A percentile compares a stretch with the other conserved stretches of the same genome.
phyloP scores from a whole-genome alignment of 2,329 filamentous ascomycete species.

The Bipolaris gigantea region DNA sequence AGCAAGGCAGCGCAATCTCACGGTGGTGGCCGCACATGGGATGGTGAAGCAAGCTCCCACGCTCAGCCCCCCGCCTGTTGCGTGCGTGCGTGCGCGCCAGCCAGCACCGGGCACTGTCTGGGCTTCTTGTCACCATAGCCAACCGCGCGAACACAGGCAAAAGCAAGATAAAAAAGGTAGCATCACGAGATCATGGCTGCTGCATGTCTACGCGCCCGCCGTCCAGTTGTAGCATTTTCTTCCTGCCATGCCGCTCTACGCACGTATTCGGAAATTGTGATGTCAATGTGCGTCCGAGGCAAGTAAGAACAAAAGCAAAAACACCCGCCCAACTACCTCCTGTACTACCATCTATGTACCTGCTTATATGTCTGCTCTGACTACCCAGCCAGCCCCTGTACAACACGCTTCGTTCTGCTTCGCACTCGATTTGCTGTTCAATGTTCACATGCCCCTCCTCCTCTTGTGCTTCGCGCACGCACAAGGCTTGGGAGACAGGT shows the following conservation, averaged over 20 bases:
- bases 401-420: neutral
- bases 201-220: neutral
- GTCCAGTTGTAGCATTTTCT: neutral
- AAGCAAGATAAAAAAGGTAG: neutral
- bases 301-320: neutral
- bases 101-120: neutral
- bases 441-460: neutral
- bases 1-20: constrained; percentile 12
- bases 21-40: constrained; percentile 3
- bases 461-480: neutral
- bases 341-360: neutral
- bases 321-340: neutral
- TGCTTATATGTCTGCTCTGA: neutral
- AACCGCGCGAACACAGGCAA: neutral
- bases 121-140: neutral
- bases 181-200: neutral
- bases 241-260: neutral
- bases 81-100: neutral
- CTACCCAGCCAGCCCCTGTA: neutral
- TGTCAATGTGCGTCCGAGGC: neutral
- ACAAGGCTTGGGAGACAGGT: neutral
- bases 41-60: constrained; percentile 2
- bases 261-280: neutral
- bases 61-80: neutral
- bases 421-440: neutral